phyloP scores from a whole-genome alignment of 371 early-diverging fungal genomes.

The Synchytrium microbalum region DNA sequence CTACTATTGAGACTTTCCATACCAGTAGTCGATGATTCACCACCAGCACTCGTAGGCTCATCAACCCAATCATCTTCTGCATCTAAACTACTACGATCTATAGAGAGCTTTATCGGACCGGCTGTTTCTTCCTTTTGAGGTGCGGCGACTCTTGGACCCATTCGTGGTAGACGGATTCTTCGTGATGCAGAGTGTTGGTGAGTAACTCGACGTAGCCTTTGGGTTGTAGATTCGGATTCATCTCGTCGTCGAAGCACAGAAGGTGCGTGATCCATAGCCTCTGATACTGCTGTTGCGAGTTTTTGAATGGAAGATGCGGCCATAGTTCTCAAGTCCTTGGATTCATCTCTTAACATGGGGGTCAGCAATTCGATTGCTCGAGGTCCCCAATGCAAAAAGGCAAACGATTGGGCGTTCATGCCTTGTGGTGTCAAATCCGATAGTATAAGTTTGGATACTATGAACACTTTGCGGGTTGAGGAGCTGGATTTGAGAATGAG shows the following conservation, averaged over 20 bases:
- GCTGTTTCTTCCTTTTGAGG: neutral
- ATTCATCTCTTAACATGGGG: constrained; percentile 21
- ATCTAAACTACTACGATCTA: neutral
- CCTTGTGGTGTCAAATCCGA: constrained; percentile 1
- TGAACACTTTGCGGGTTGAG: constrained; percentile 6
- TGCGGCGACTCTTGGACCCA: neutral
- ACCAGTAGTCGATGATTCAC: no score
- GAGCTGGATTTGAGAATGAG: constrained; percentile 20
- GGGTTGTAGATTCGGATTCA: constrained; percentile 1
- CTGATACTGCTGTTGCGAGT: constrained; percentile 6
- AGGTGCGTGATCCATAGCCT: constrained; percentile 14
- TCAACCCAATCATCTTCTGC: neutral
- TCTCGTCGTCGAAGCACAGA: constrained; percentile 16
- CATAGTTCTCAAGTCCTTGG: constrained; percentile 14
- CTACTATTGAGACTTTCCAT: no score
- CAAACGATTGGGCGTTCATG: neutral
- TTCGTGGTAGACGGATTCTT: neutral
- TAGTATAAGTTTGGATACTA: constrained; percentile 13
- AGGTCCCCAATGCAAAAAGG: constrained; percentile 16
- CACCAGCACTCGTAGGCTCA: no score
- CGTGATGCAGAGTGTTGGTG: neutral
- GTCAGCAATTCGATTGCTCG: constrained; percentile 20
- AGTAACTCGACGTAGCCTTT: neutral
- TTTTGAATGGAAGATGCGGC: constrained; percentile 5
- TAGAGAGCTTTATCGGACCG: neutral